A percentile compares a stretch with the other conserved stretches of the same genome.
These are phyloP conservation scores for Flaveria sonorensis DNA, from an alignment of 129 eudicot species.

Conservation along the genomic window DNA sequence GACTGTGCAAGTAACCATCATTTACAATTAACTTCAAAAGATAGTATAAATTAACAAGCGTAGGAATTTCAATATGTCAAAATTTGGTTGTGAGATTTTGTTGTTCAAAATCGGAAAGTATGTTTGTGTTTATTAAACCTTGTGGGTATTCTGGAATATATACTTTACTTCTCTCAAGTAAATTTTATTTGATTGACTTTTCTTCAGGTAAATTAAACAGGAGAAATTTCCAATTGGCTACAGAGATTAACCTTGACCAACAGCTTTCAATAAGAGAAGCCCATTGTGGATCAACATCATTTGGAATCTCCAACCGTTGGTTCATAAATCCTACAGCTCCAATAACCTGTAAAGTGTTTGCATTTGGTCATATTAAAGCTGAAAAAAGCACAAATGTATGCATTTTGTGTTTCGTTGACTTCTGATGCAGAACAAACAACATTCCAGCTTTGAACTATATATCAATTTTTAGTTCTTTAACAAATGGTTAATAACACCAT, in stretches of 20 bases:
- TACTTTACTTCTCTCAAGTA: background rate
- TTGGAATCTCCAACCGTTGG: slow-evolving; percentile 71
- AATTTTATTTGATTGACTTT: background rate
- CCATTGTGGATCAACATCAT: slow-evolving; percentile 75
- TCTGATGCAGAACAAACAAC: background rate
- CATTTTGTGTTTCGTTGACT: background rate
- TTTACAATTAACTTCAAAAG: too few species aligned
- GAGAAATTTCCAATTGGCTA: background rate
- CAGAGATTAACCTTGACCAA: slow-evolving; percentile 58
- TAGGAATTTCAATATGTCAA: background rate
- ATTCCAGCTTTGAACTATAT: too few species aligned
- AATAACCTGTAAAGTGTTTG: slow-evolving; percentile 52
- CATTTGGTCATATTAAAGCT: background rate
- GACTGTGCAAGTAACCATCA: background rate
- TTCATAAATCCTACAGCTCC: slow-evolving; percentile 91
- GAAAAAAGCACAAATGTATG: background rate
- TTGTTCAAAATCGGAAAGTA: background rate
- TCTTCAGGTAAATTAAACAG: background rate
- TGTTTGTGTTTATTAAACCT: background rate
- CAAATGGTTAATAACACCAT: too few species aligned
- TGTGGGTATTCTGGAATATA: background rate
- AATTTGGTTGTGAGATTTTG: background rate
- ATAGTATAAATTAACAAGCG: background rate
- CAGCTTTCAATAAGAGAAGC: slow-evolving; percentile 70
- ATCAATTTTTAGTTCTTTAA: too few species aligned